Evolutionary conservation across 495 filamentous ascomycete species (phyloP).

Genomic region (Trichocladium antarcticum): DNA sequence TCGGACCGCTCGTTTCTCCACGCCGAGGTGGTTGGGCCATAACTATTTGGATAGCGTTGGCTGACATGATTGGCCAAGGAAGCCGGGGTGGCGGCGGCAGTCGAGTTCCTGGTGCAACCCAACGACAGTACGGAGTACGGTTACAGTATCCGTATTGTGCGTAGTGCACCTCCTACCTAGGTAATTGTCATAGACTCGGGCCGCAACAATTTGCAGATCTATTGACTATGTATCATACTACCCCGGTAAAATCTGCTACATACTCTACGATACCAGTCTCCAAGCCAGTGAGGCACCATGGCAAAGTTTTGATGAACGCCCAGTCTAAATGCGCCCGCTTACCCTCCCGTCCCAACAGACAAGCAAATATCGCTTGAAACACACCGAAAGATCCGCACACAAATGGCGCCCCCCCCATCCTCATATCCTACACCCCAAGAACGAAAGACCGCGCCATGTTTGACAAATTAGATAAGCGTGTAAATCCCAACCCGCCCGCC

Average conservation of each 20-base stretch:
- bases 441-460: neutral
- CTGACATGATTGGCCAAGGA: constrained; percentile 7
- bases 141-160: too few species aligned
- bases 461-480: neutral
- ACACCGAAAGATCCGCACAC: neutral
- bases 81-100: too few species aligned
- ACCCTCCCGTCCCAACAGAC: neutral
- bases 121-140: too few species aligned
- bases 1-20: constrained; percentile 13
- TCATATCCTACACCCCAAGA: constrained; percentile 3
- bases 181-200: too few species aligned
- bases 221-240: neutral
- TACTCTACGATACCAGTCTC: neutral
- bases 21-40: constrained; percentile 2
- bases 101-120: too few species aligned
- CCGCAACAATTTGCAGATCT: too few species aligned
- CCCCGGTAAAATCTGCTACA: neutral
- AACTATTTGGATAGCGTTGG: neutral
- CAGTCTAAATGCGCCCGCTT: constrained; percentile 3
- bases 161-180: too few species aligned
- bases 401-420: neutral
- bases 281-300: too few species aligned
- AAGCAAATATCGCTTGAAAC: neutral
- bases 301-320: neutral
- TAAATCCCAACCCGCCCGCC: neutral